Conservation (phyloP, 1,284 basidiomycete genomes). For the Trametes hirsuta region DNA sequence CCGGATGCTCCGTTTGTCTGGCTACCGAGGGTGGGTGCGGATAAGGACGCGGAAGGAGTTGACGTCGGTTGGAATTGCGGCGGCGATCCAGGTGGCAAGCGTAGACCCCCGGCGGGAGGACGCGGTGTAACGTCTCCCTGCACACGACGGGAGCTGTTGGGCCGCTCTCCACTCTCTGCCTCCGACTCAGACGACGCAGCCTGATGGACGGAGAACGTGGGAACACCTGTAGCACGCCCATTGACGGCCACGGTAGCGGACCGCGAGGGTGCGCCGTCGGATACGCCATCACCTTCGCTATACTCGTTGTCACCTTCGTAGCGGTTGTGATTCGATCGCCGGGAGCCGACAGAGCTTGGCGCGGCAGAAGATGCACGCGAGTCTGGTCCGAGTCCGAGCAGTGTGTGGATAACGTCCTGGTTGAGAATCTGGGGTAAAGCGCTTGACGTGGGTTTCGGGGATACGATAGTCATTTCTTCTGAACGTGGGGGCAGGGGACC, state of each 20-base stretch:
- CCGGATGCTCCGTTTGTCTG: slow-evolving; percentile 5
- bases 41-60: slow-evolving; percentile 8
- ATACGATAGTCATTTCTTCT: slow-evolving; percentile 38
- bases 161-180: slow-evolving; percentile 9
- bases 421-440: slow-evolving; percentile 59
- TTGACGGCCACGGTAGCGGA: slow-evolving; percentile 43
- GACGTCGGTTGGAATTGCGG: slow-evolving; percentile 19
- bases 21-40: slow-evolving; percentile 13
- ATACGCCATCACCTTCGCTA: slow-evolving; percentile 37
- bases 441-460: slow-evolving; percentile 50
- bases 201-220: slow-evolving; percentile 23
- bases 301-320: slow-evolving; percentile 59
- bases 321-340: slow-evolving; percentile 45
- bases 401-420: slow-evolving; percentile 62
- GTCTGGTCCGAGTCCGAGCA: slow-evolving; percentile 50
- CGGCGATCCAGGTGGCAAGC: slow-evolving; percentile 18
- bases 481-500: slow-evolving; percentile 30
- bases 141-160: slow-evolving; percentile 23
- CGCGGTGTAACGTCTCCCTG: slow-evolving; percentile 56
- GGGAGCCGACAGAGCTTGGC: slow-evolving; percentile 42
- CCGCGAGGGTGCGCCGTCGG: slow-evolving; percentile 44
- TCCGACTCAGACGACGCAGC: slow-evolving; percentile 15
- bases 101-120: slow-evolving; percentile 42
- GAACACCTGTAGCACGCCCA: slow-evolving; percentile 34
- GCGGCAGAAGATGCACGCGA: slow-evolving; percentile 57